Percentiles rank a stretch among this genome's conserved stretches.
phyloP scores from a whole-genome alignment of 2,329 filamentous ascomycete genomes.

The Dactylellina leptospora region DNA sequence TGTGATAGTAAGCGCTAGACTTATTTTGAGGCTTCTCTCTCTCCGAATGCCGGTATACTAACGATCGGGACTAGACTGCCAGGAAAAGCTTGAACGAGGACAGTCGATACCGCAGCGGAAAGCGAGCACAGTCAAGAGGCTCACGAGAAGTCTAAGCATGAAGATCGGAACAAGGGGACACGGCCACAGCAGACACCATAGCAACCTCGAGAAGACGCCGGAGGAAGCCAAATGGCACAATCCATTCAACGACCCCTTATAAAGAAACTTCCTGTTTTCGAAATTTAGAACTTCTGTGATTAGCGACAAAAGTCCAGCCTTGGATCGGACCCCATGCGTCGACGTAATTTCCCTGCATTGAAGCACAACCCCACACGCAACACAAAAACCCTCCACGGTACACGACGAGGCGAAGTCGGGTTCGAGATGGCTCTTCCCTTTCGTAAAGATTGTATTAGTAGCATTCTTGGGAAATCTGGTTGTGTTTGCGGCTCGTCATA shows the following conservation, averaged over 20 bases:
- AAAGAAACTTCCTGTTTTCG: neutral
- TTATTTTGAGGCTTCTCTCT: neutral
- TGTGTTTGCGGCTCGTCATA: too few species aligned
- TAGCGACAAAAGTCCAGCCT: too few species aligned
- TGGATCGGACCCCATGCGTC: too few species aligned
- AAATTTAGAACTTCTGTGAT: too few species aligned
- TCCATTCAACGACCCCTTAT: slow-evolving; percentile 25
- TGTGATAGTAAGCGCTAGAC: slow-evolving; percentile 18
- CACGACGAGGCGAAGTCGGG: too few species aligned
- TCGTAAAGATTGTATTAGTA: too few species aligned
- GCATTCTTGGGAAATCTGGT: too few species aligned
- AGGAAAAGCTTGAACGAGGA: slow-evolving; percentile 34
- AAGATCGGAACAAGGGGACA: slow-evolving; percentile 1
- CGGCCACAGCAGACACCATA: neutral
- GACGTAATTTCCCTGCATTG: too few species aligned
- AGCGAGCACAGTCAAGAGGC: slow-evolving; percentile 32
- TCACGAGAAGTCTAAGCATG: slow-evolving; percentile 34
- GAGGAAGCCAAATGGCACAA: slow-evolving; percentile 26
- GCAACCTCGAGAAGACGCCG: slow-evolving; percentile 15
- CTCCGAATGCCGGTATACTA: neutral
- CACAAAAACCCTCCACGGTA: too few species aligned
- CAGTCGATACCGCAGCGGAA: slow-evolving; percentile 13
- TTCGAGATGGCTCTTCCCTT: too few species aligned
- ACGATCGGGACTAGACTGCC: slow-evolving; percentile 23
- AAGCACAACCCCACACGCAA: too few species aligned